These are phyloP conservation scores for Clonostachys chloroleuca DNA, from an alignment of 2,329 filamentous ascomycete genomes.

Conservation along the genomic window DNA sequence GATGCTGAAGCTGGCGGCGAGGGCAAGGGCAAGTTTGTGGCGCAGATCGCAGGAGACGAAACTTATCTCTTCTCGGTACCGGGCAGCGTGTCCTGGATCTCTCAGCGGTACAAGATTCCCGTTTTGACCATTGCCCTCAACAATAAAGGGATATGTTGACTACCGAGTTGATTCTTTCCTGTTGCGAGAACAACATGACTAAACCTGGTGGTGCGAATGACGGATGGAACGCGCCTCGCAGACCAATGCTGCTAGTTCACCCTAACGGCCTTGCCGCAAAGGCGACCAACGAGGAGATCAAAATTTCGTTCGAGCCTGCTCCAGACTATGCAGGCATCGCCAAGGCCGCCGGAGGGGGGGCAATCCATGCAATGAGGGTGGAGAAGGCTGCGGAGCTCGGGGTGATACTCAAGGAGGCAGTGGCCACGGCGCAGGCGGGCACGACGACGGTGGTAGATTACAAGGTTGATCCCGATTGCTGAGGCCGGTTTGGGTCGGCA, in stretches of 20 bases:
- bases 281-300: conserved; percentile 57
- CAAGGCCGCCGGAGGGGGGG: conserved; percentile 52
- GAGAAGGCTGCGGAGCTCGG: conserved; percentile 41
- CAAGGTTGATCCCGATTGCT: conserved; percentile 43
- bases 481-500: background rate
- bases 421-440: conserved; percentile 43
- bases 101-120: conserved; percentile 47
- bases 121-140: conserved; percentile 51
- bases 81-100: conserved; percentile 52
- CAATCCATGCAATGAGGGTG: conserved; percentile 43
- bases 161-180: background rate
- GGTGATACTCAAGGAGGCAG: conserved; percentile 40
- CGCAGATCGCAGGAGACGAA: conserved; percentile 53
- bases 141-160: conserved; percentile 39
- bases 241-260: conserved; percentile 52
- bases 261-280: conserved; percentile 49
- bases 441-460: conserved; percentile 49
- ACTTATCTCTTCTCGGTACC: conserved; percentile 52
- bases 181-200: background rate
- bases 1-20: conserved; percentile 28
- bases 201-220: conserved; percentile 6
- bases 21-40: conserved; percentile 46
- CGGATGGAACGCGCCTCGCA: conserved; percentile 57
- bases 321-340: conserved; percentile 58
- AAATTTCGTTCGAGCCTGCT: conserved; percentile 53